Evolutionary conservation across 805 yeast species (phyloP), one percentile per base, ranked within the genome.

Genomic region (Cyberlindnera petersonii): DNA sequence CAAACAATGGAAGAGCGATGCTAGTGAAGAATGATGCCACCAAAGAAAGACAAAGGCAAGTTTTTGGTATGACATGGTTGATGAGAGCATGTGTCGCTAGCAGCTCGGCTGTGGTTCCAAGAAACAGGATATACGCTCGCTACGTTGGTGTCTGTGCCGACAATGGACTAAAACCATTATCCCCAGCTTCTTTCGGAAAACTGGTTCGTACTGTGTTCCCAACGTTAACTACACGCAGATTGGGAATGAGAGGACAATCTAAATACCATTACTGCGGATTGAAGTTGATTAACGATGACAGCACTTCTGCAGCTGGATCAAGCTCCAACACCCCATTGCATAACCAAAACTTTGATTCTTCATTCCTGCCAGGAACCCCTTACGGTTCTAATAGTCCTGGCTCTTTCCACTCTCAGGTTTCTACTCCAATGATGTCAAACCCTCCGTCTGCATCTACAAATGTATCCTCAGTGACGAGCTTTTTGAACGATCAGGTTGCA

Each of bases 231-330:
- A 81, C 89, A 1, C 72, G 93, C 46, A 71, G 95, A 35, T 65
- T 84, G 43, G 95, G 94, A 6, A 75, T 77, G 55, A 68, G 93
- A 37, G 94, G 94, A 5, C 84, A 80, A 53, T 76, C 85, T 20
- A 82, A 82, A 54, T 85, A 86, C 58, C 89, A 85, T 54, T 86
- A 85, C 55, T 82, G 89, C 61, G 95, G 94, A 2, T 69, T 88
- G 37, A 72, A 70, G 47, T 61, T 66, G 44, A 52, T 68, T 8
- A 70, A 65, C 18, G 68, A 65, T 31, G 51, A 50, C 18, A 50
- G 51, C 19, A 26, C 31, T 7, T 49, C 62, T 4, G 57, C 61
- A 16, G 34, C 33, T 9, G 43, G 46, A 1, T 55, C 61, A 6
- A 46, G 44, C 31, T 41, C 48, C 3, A 50, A 43, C 33, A 56